Evolutionary conservation across 164 flowering plant species (phyloP).

Genomic region (Vitis amurensis): DNA sequence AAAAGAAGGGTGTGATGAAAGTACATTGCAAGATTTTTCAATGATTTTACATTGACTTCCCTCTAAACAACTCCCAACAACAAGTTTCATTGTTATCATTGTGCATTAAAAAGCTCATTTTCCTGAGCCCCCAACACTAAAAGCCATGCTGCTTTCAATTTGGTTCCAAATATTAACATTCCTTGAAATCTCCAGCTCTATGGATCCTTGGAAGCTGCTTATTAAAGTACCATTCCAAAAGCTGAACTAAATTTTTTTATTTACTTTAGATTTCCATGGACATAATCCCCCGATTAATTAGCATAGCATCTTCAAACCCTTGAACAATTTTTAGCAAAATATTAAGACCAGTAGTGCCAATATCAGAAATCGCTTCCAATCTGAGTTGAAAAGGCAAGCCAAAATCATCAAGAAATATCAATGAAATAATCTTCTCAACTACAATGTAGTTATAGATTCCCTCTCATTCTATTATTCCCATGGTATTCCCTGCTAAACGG

Average conservation of each 20-base stretch:
- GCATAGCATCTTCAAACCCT: slow-evolving; percentile 58
- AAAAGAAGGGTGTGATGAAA: slow-evolving; percentile 39
- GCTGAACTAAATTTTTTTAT: slow-evolving; percentile 28
- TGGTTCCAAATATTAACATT: slow-evolving; percentile 55
- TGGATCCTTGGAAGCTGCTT: slow-evolving; percentile 73
- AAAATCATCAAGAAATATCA: slow-evolving; percentile 37
- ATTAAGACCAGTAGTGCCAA: slow-evolving; percentile 49
- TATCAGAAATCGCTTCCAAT: slow-evolving; percentile 59
- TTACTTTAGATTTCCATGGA: slow-evolving; percentile 42
- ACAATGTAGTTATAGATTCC: slow-evolving; percentile 52
- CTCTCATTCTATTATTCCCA: slow-evolving; percentile 26
- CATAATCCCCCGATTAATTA: slow-evolving; percentile 47
- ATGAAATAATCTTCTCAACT: slow-evolving; percentile 51
- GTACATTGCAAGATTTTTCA: slow-evolving; percentile 53
- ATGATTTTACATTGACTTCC: slow-evolving; percentile 57
- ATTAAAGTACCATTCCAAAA: slow-evolving; percentile 60
- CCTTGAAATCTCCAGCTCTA: slow-evolving; percentile 46
- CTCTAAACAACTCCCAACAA: slow-evolving; percentile 57
- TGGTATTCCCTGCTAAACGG: no score
- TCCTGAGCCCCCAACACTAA: slow-evolving; percentile 21
- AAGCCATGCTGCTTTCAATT: slow-evolving; percentile 34
- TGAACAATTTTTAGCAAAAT: slow-evolving; percentile 50
- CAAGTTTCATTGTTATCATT: slow-evolving; percentile 61
- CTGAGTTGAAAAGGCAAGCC: slow-evolving; percentile 48
- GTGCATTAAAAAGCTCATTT: slow-evolving; percentile 61